Evolutionary conservation across 2,329 filamentous ascomycete species (phyloP), one percentile per base, ranked within the genome.

Genomic region (Pseudopithomyces maydicus): DNA sequence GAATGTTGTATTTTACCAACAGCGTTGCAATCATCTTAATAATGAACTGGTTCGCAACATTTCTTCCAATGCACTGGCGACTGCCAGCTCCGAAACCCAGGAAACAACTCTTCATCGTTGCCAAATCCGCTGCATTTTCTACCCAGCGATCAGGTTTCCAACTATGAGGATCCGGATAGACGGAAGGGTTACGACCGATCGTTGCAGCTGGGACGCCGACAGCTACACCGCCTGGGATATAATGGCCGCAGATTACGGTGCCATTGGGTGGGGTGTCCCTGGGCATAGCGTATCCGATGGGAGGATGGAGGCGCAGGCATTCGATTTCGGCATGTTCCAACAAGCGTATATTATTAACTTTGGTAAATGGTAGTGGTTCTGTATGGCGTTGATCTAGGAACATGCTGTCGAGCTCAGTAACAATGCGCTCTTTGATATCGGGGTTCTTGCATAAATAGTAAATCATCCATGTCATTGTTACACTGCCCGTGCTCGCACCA

Each of bases 381-480:
- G 47, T 43, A 14, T 35, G 11, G 5, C 29, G 10, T 42, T 55
- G 50, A 7, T 57, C 43, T 2, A 56, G 57, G 23, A 62, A 62
- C 48, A 54, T 54, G 2, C 15, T 12, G 43, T 62, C 59, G 19
- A 62, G 56, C 6, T 59, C 54, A 14, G 29, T 41, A 20, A 56
- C 11, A 39, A 61, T 52, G n/a, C 50, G 52, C 10, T 45, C 14
- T 52, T 55, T 58, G 47, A 58, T 48, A 1, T 17, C n/a, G 0
- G 60, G 55, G 19, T 61, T 57, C 29, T 61, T 61, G 55, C 55
- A 58, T 20, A 63, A 50, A 47, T 63, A 63, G 55, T 63, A 63
- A 7, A 52, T 58, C 58, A 63, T 63, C 58, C 60, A 63, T 38
- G 55, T 63, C 55, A 63, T 61, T 10, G 60, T 63, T 14, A 63